phyloP scores from a whole-genome alignment of 2,329 filamentous ascomycete species.

The Colletotrichum somersetense region DNA sequence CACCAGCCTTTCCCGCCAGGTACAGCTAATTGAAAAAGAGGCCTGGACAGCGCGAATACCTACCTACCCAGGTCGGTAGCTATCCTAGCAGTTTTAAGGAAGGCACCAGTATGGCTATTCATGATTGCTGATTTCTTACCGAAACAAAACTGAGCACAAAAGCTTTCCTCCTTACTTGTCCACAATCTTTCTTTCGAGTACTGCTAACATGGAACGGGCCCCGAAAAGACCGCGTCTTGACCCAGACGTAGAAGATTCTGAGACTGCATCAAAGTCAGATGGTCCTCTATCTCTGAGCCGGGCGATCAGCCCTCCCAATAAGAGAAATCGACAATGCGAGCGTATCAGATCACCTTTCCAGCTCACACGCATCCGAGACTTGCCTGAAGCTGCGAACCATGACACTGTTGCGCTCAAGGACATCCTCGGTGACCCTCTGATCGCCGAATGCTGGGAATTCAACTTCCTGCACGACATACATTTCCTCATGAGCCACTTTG shows the following conservation, averaged over 20 bases:
- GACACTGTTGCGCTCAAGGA: constrained; percentile 76
- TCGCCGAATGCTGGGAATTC: constrained; percentile 79
- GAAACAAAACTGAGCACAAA: neutral
- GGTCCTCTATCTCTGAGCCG: constrained; percentile 49
- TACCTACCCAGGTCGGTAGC: too few species aligned
- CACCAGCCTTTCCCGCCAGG: neutral
- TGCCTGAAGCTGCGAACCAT: constrained; percentile 70
- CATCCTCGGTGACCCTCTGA: constrained; percentile 79
- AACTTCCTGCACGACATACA: constrained; percentile 74
- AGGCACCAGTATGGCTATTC: neutral
- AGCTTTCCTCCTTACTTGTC: neutral
- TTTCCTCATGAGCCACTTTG: constrained; percentile 68
- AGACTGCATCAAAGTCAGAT: neutral
- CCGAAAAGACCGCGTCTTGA: constrained; percentile 49
- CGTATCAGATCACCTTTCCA: constrained; percentile 74
- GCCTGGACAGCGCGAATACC: too few species aligned
- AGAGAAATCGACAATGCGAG: constrained; percentile 45
- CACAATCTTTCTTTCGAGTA: neutral
- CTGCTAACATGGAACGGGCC: constrained; percentile 48
- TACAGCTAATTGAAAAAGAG: neutral
- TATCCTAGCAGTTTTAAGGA: neutral
- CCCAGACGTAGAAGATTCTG: neutral
- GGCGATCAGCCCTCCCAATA: constrained; percentile 62
- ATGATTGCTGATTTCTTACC: neutral
- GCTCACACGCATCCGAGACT: constrained; percentile 76